Evolutionary conservation across 306 rosid genomes (phyloP).

Genomic region (Corylus americana): DNA sequence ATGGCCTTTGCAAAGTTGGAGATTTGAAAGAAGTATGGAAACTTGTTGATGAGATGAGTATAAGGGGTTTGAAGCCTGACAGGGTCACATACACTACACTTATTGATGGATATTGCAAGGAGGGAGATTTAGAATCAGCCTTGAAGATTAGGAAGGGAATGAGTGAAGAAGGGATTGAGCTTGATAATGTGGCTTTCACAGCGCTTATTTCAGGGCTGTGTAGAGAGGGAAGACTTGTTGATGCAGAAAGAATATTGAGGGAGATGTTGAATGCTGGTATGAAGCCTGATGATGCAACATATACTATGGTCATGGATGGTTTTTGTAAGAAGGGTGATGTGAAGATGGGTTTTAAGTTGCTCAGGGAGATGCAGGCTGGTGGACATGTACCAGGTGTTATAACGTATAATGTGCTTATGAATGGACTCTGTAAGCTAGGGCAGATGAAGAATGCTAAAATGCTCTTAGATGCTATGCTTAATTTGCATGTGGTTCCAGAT

Average conservation of each 20-base stretch:
- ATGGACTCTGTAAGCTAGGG: conserved; percentile 84
- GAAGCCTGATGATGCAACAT: conserved; percentile 70
- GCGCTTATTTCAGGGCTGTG: conserved; percentile 73
- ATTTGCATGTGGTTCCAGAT: conserved; percentile 76
- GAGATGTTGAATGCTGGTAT: conserved; percentile 72
- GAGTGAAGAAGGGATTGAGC: conserved; percentile 56
- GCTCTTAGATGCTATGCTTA: conserved; percentile 86
- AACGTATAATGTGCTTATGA: conserved; percentile 85
- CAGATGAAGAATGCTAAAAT: conserved; percentile 90
- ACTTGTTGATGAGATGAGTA: conserved; percentile 60
- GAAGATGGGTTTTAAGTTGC: conserved; percentile 68
- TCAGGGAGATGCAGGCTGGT: conserved; percentile 69
- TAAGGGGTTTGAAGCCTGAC: conserved; percentile 61
- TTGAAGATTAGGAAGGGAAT: conserved; percentile 57
- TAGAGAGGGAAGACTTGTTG: conserved; percentile 61
- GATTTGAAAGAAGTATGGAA: conserved; percentile 61
- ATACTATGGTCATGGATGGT: conserved; percentile 76
- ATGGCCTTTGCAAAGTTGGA: conserved; percentile 84
- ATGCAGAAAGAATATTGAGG: conserved; percentile 60
- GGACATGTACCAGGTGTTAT: conserved; percentile 66
- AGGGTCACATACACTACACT: conserved; percentile 79
- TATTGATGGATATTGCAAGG: conserved; percentile 82
- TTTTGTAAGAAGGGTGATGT: conserved; percentile 77
- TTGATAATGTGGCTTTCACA: conserved; percentile 75
- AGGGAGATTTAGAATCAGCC: conserved; percentile 68